Evolutionary conservation across 768 basidiomycete species (phyloP), one percentile per base, ranked within the genome.

Genomic region (Amyloporia xantha): DNA sequence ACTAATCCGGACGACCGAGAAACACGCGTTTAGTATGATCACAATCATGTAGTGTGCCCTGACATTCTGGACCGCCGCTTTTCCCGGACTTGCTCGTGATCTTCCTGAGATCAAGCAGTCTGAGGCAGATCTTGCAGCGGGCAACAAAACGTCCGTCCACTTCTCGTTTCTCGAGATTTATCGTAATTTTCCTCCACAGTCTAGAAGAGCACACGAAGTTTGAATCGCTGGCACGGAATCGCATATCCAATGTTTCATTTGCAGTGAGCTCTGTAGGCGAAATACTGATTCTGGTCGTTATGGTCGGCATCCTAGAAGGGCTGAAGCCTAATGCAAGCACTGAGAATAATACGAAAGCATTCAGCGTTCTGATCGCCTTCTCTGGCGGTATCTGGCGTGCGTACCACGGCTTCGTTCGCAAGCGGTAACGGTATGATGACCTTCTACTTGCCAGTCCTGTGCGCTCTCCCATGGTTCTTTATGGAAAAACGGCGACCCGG

Each of bases 41-140:
- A n/a, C n/a, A n/a, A n/a, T n/a, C 33, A 35, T 9, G 0, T 49
- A 84, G 78, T 78, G 83, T 48, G 70, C 82, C 25, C 62, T 88
- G 47, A 88, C 86, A 0, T 90, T 89, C 64, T 90, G 85, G 86
- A 85, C 84, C 0, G 87, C 87, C 11, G 86, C 87, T 11, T 88
- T 90, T 60, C 85, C 86, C 0, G 86, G 84, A 15, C 71, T 90
- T 13, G 81, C 82, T 20, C 73, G 78, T 7, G 77, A 88, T 61
- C 72, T 87, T 23, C 81, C 83, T 0, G 79, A 86, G 56, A 77
- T 89, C n/a, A 71, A 76, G 52, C 62, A 70, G 43, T 85, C 82
- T 2, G 65, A 70, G 4, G 49, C 47, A 3, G 63, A 73, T 41
- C 69, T 67, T 2, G 63, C 65, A 36, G 47, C 59, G 6, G 76